phyloP scores from a whole-genome alignment of 2,329 filamentous ascomycete species.

The Hymenotorrendiella dingleyae region DNA sequence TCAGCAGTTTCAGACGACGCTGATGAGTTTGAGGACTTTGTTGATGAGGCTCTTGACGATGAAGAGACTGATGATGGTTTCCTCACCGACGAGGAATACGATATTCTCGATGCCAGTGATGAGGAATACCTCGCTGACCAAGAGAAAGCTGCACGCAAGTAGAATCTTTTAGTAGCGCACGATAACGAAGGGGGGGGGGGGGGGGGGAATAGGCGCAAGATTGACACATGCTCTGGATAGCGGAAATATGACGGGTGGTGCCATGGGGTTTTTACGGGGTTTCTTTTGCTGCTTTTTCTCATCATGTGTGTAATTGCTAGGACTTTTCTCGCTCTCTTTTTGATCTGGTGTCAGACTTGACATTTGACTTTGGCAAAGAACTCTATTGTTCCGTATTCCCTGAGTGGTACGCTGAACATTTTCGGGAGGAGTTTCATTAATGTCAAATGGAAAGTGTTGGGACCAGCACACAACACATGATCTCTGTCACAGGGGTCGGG shows the following conservation, averaged over 20 bases:
- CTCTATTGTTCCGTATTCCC: no score
- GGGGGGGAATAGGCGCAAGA: slow-evolving; percentile 23
- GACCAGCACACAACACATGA: slow-evolving; percentile 1
- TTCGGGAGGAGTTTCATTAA: no score
- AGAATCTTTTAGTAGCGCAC: slow-evolving; percentile 7
- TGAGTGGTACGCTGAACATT: no score
- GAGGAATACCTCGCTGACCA: slow-evolving; percentile 67
- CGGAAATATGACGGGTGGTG: slow-evolving; percentile 18
- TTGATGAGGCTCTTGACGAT: slow-evolving; percentile 38
- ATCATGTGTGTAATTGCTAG: slow-evolving; percentile 9
- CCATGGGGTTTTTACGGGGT: slow-evolving; percentile 17
- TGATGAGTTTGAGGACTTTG: slow-evolving; percentile 48
- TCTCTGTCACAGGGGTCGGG: background rate
- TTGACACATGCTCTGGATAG: slow-evolving; percentile 28
- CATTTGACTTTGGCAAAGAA: slow-evolving; percentile 1
- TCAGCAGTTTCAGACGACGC: slow-evolving; percentile 34
- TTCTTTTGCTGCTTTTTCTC: slow-evolving; percentile 11
- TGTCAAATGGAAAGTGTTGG: no score
- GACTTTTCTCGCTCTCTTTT: slow-evolving; percentile 8
- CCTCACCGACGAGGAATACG: slow-evolving; percentile 96
- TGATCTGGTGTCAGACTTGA: background rate
- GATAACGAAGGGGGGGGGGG: slow-evolving; percentile 1
- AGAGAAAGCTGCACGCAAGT: slow-evolving; percentile 26
- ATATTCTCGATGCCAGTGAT: slow-evolving; percentile 91
- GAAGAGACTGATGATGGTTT: slow-evolving; percentile 67